Evolutionary conservation across 192 early-diverging fungal species (phyloP), one percentile per base, ranked within the genome.

Genomic region (Spinellus fusiger): DNA sequence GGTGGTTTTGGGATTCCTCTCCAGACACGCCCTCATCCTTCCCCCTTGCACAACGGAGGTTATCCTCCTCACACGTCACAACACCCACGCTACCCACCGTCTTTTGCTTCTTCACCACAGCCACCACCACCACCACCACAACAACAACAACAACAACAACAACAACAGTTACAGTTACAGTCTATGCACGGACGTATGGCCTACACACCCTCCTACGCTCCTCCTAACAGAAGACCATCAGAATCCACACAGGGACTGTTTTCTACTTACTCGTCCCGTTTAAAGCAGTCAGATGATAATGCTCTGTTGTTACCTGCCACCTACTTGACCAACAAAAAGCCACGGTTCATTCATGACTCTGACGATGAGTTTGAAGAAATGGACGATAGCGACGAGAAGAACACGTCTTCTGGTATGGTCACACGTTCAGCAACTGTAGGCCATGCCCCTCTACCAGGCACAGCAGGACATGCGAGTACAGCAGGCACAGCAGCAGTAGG

Each of bases 291-390:
- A 0, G 77, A 75, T 49, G 77, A 78, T 57, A 81, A 73, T 27
- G 73, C 82, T 0, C 51, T 84, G 25, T 50, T 84, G 1, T 38
- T 84, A 12, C 79, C 82, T 1, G 57, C 37, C 50, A 49, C 74
- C 47, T 50, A 70, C 53, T 15, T 77, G 51, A 53, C 64, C 8
- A 70, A 65, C 7, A 78, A 74, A 31, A 59, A 70, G 5, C 66
- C 56, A n/a, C 61, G 73, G 7, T 74, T 68, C 3, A 64, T 54
- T 6, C 68, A 66, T 12, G 67, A 64, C 62, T 70, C 66, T 8
- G 75, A 75, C 27, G 71, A 69, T 31, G 81, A 83, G 4, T 73
- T 74, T 40, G 77, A 77, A 20, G 78, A 77, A 29, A 74, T 77
- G 62, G 79, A 81, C 15, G 68, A 67, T 10, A 68, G 61, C 35